Base-by-base conservation (phyloP, 768 basidiomycete species). In the Amanita muscaria region DNA sequence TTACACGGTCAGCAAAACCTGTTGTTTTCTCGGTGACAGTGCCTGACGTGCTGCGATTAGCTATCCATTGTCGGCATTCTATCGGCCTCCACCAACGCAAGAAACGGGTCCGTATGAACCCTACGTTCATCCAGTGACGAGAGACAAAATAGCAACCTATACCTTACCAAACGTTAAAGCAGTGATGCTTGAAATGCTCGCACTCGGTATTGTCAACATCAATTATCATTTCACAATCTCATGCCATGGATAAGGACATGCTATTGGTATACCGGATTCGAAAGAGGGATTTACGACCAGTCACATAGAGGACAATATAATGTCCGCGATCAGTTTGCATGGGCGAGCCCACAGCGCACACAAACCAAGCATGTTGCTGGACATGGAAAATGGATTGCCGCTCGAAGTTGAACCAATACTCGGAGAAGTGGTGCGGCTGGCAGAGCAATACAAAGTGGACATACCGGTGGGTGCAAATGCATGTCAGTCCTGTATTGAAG, bases 341-440 rank as follows among this genome's bases (percentile, higher is more conserved):
- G 54, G 51, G 24, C 50, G 49, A 19, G 65, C 79, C 2, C 65
- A 72, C 2, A 71, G 64, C 50, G 64, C 42, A 6, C 72, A 79
- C 40, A 64, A 67, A 40, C 70, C 77, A 3, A 82, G 80, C 53
- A 83, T 83, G 79, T 62, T 80, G 25, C 64, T 81, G 4, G 80
- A 83, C 54, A 63, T 64, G 16, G 64, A 73, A 53, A 68, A 63
- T 38, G 73, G 70, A 2, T 65, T 64, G 42, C 79, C 82, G 30
- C 72, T 82, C 48, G 82, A 84, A 60, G 73, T 83, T 1, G 81
- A 83, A 55, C 77, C 72, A 10, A 77, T 83, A 32, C 47, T 83
- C 3, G 81, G 83, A 0, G 73, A 79, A 48, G 71, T 80, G 2
- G 73, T 80, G 16, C 59, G 74, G 33, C 63, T 77, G 62, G 79